Base-by-base conservation (phyloP, 202 grass and related monocot genomes). In the Hordeum pubiflorum region DNA sequence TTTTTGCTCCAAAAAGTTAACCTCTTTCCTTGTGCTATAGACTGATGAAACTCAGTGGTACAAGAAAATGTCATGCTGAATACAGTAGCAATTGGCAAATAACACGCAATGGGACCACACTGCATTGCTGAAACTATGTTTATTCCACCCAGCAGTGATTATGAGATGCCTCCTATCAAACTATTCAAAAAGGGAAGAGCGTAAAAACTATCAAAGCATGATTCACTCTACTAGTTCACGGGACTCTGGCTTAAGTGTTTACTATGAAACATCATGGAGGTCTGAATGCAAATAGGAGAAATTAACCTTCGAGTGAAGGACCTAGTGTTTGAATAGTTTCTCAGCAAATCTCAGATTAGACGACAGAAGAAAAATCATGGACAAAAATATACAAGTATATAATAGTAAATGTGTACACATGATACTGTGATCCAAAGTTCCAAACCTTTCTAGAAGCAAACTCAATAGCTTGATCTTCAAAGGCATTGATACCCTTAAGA, bases 401-500 rank as follows among this genome's bases (percentile, higher is more conserved):
- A 48, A 52, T 5, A 68, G 17, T 18, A 83, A 64, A 66, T 18
- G 80, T 58, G 48, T 29, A 81, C 67, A 78, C 8, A 57, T 60
- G 29, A 24, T 31, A 60, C 10, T 21, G 17, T 15, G 2, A 60
- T 13, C 6, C 73, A 77, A 56, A 97, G 1, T 58, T 21, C 9
- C 74, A 58, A 74, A 98, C 95, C 92, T 98, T 98, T 89, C 95
- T 89, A 69, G 91, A 98, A 88, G 95, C 92, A 88, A 98, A 90
- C 71, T 98, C 95, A 89, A 98, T 89, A 74, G 92, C 91, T 83
- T 98, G 92, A 23, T 98, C 92, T 82, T 98, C 90, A 88, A 98
- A 93, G 81, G 92, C 90, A 81, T 89, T 39, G 78, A 98, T 91
- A 52, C 95, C 90, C 72, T 80, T 94, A 20, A 98, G 90, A 87